Conservation (phyloP, 179 eudicot genomes). For the Spergularia azorica region DNA sequence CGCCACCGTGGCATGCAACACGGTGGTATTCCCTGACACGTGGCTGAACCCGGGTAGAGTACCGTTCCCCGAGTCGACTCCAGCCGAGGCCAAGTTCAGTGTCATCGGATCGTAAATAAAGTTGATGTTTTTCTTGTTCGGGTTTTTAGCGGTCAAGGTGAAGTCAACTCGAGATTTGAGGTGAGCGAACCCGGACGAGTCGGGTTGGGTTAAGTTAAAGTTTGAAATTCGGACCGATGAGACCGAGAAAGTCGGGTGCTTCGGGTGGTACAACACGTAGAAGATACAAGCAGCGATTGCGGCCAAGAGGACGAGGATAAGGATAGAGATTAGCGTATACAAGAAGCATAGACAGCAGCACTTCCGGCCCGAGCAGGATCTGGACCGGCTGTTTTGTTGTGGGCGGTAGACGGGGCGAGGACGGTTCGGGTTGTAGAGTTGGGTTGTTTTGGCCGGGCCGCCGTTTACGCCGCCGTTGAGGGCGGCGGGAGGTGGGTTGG, state of each 20-base stretch:
- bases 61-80: conserved; percentile 44
- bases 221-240: conserved; percentile 31
- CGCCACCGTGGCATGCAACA: conserved; percentile 35
- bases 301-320: conserved; percentile 43
- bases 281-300: conserved; percentile 58
- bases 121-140: conserved; percentile 51
- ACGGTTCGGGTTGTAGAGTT: conserved; percentile 61
- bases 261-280: conserved; percentile 55
- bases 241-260: conserved; percentile 45
- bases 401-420: conserved; percentile 71
- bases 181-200: conserved; percentile 48
- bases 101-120: conserved; percentile 41
- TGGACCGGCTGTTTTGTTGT: conserved; percentile 28
- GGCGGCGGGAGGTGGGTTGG: conserved; percentile 27
- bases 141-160: conserved; percentile 71
- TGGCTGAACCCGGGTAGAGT: conserved; percentile 47
- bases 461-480: conserved; percentile 44
- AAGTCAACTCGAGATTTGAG: conserved; percentile 57
- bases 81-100: conserved; percentile 20
- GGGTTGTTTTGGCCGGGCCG: conserved; percentile 46
- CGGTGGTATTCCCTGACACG: conserved; percentile 39
- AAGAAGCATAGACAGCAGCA: conserved; percentile 56
- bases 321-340: conserved; percentile 47
- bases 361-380: conserved; percentile 46
- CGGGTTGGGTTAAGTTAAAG: conserved; percentile 42